phyloP scores from a whole-genome alignment of 2,329 filamentous ascomycete species.

The Colletotrichum coccodes region DNA sequence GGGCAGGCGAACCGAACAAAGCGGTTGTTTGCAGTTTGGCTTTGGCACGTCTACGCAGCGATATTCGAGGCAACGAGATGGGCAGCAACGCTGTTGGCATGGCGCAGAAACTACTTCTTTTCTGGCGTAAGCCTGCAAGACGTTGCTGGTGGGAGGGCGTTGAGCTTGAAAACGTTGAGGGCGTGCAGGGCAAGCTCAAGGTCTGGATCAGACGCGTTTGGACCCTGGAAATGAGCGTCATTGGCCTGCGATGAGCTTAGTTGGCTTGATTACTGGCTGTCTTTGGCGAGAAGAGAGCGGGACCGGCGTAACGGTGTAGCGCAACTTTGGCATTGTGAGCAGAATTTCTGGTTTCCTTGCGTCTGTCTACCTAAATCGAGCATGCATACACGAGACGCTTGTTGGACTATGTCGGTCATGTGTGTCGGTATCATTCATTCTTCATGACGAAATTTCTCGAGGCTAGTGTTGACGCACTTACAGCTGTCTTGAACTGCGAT shows the following conservation, averaged over 20 bases:
- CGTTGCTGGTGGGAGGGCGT: slow-evolving; percentile 99
- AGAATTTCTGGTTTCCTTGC: slow-evolving; percentile 3
- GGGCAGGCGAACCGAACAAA: slow-evolving; percentile 97
- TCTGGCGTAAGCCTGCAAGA: slow-evolving; percentile 96
- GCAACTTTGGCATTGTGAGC: slow-evolving; percentile 6
- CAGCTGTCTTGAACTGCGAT: background rate
- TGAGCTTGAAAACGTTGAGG: slow-evolving; percentile 88
- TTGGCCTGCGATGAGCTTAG: slow-evolving; percentile 75
- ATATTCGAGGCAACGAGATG: slow-evolving; percentile 83
- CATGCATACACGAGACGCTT: background rate
- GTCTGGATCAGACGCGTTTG: slow-evolving; percentile 98
- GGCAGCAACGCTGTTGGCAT: slow-evolving; percentile 88
- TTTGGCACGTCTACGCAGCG: slow-evolving; percentile 89
- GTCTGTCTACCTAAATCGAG: background rate
- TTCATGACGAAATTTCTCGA: background rate
- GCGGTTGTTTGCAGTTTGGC: slow-evolving; percentile 98
- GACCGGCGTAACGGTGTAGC: slow-evolving; percentile 7
- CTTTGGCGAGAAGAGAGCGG: background rate
- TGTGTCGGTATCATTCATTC: background rate
- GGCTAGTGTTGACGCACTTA: background rate
- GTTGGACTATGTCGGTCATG: background rate
- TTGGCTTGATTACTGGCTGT: background rate
- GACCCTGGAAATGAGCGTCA: slow-evolving; percentile 98
- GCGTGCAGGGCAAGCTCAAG: slow-evolving; percentile 91
- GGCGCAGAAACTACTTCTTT: slow-evolving; percentile 96